Evolutionary conservation across 768 basidiomycete genomes (phyloP).

Genomic region (Russula dissimulans): DNA sequence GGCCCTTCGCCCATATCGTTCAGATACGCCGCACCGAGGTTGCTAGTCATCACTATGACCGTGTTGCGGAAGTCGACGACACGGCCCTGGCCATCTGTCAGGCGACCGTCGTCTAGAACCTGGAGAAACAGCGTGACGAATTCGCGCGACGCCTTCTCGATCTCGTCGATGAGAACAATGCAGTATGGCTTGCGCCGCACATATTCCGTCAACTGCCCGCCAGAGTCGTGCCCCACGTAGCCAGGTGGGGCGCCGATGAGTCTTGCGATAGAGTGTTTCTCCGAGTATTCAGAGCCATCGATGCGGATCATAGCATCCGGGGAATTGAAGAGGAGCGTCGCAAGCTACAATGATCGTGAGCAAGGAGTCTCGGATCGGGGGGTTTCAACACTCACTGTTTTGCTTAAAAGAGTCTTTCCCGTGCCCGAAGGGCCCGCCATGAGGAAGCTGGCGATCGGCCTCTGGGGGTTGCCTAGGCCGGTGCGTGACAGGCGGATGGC

Average conservation of each 20-base stretch:
- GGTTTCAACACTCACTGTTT: constrained; percentile 51
- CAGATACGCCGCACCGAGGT: constrained; percentile 71
- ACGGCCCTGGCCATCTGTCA: constrained; percentile 91
- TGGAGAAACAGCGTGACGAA: constrained; percentile 65
- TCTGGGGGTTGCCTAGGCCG: constrained; percentile 79
- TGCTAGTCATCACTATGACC: constrained; percentile 92
- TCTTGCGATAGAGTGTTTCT: constrained; percentile 65
- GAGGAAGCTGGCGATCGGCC: constrained; percentile 89
- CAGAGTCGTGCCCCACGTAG: constrained; percentile 86
- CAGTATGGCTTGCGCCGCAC: constrained; percentile 85
- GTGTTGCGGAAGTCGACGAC: constrained; percentile 83
- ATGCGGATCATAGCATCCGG: constrained; percentile 87
- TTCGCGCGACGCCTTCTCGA: constrained; percentile 80
- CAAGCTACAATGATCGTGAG: constrained; percentile 46
- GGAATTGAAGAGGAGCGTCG: constrained; percentile 82
- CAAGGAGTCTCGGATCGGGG: constrained; percentile 5
- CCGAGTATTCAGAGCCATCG: constrained; percentile 90
- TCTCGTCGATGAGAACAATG: constrained; percentile 78
- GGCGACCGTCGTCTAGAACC: constrained; percentile 84
- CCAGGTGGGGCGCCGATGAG: constrained; percentile 73
- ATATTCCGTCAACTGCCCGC: constrained; percentile 90
- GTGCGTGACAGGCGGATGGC: constrained; percentile 89
- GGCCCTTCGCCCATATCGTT: constrained; percentile 68
- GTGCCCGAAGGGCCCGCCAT: constrained; percentile 90
- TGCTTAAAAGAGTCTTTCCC: constrained; percentile 83